Evolutionary conservation across 2,329 filamentous ascomycete genomes (phyloP), one percentile per base, ranked within the genome.

Genomic region (Fragosphaeria purpurea): DNA sequence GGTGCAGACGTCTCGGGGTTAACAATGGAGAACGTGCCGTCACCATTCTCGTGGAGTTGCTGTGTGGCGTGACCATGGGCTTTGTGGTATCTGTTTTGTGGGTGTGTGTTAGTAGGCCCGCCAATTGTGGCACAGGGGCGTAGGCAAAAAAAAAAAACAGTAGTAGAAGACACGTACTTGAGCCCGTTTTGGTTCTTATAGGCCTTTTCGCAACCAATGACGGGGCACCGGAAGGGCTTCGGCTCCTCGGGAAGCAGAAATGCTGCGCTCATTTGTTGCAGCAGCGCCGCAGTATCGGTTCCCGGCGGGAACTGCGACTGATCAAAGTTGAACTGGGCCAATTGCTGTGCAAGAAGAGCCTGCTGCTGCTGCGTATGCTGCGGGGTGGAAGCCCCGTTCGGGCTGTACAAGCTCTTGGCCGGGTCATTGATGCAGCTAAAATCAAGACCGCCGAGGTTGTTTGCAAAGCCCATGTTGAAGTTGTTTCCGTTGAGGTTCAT

Each of bases 151-250:
- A 6, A n/a, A 39, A 22, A 7, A 34, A 5, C 9, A 33, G 50
- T n/a, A n/a, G n/a, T n/a, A n/a, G n/a, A n/a, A n/a, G n/a, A n/a
- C n/a, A n/a, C 73, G 60, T 88, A 98, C 79, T 97, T 98, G 51
- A 98, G 75, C 46, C 93, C 93, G 60, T 98, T 98, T 66, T 97
- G 93, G 67, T 98, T 98, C 76, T 98, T 98, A 73, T 98, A 98
- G 0, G 93, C 91, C 74, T 98, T 98, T 67, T 97, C 93, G 63
- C 93, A 98, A 6, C 93, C 93, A 65, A 98, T 95, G 47, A 98
- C 93, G 1, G 93, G 93, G 62, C 93, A 98, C 65, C 90, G 87
- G 75, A 95, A 98, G 0, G 93, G 93, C 70, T 97, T 98, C 61
- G 94, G 88, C 65, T 98, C 91, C 64, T 97, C 91, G 12, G 85